Evolutionary conservation across 2,329 filamentous ascomycete genomes (phyloP), one percentile per base, ranked within the genome.

Genomic region (Penicillium sp.): DNA sequence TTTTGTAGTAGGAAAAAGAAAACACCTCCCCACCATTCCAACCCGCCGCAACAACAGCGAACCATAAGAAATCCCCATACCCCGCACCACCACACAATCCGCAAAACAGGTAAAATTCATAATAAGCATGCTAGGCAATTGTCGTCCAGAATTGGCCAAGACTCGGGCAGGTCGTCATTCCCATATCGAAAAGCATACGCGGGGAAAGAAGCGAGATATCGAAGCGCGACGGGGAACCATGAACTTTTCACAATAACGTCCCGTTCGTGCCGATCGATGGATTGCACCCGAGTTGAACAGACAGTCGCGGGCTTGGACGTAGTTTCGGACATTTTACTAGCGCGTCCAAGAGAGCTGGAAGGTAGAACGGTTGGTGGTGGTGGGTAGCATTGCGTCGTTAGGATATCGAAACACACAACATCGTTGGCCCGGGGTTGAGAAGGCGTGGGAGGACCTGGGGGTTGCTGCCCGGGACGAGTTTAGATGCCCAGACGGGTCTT

Each of bases 401-500:
- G 56, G 35, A 65, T 61, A 54, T 64, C 58, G 59, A 62, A 59
- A 61, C 52, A 64, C 43, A 62, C 56, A 64, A 64, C 57, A 61
- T 64, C 50, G 56, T 52, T 39, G 56, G 51, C 35, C 10, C 60
- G 66, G 66, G 64, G 70, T 67, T 66, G 71, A 68, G 69, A 69
- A 67, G 68, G 70, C 71, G 71, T 71, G 74, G 73, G 67, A 69
- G 74, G 76, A 81, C 84, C 79, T 82, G 80, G 56, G 57, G 57
- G 53, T 57, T 54, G 51, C 49, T 55, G 61, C 64, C 66, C 57
- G 62, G 61, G 63, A 58, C 66, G 61, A 68, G 82, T 87, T 86
- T 95, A 99, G 86, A 99, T 96, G 80, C 92, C 92, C 84, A 99
- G 92, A 81, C 92, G 90, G 80, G 95, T 98, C 94, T 99, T 99